These are phyloP conservation scores for Inonotus obliquus DNA, from an alignment of 1,284 basidiomycete species.

Conservation along the genomic window DNA sequence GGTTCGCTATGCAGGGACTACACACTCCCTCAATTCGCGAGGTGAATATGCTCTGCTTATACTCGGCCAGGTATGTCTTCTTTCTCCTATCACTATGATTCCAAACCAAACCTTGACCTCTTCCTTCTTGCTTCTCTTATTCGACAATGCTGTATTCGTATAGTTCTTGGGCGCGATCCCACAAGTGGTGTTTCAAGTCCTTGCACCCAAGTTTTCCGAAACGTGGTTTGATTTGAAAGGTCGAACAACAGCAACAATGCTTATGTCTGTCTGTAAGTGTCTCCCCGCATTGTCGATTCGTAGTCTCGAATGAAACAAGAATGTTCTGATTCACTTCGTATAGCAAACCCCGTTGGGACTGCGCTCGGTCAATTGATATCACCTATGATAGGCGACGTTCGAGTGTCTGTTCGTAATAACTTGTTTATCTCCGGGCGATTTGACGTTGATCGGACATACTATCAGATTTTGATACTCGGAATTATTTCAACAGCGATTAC, in stretches of 20 bases:
- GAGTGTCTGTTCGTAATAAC: constrained; percentile 48
- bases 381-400: constrained; percentile 50
- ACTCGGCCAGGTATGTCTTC: constrained; percentile 54
- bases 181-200: constrained; percentile 66
- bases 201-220: constrained; percentile 69
- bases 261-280: constrained; percentile 59
- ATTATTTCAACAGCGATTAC: constrained; percentile 60
- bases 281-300: neutral
- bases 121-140: neutral
- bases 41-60: constrained; percentile 59
- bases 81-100: neutral
- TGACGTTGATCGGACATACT: neutral
- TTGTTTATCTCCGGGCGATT: neutral
- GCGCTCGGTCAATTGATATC: constrained; percentile 68
- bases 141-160: neutral
- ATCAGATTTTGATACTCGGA: constrained; percentile 62
- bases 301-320: neutral
- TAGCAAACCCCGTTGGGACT: constrained; percentile 59
- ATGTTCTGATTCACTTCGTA: neutral
- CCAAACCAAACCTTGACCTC: neutral
- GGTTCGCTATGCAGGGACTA: constrained; percentile 71
- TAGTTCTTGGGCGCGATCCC: constrained; percentile 50
- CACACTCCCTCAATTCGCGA: constrained; percentile 40
- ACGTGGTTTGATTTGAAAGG: constrained; percentile 72
- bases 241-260: constrained; percentile 76